Percentiles rank a stretch among this genome's conserved stretches.
phyloP scores from a whole-genome alignment of 768 basidiomycete species.

The Suillus luteus region DNA sequence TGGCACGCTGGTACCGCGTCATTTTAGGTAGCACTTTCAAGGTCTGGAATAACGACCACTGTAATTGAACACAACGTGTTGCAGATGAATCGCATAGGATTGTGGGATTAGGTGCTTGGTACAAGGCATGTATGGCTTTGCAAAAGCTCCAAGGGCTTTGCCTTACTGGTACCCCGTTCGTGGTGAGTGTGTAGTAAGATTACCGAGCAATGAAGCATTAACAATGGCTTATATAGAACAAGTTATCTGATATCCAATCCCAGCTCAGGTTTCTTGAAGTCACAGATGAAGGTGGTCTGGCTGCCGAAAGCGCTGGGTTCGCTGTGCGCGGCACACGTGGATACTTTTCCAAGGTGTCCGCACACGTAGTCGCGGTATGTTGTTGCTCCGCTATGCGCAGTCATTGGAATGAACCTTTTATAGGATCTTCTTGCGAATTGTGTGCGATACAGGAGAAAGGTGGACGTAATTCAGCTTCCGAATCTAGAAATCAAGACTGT shows the following conservation, averaged over 20 bases:
- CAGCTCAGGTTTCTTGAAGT: constrained; percentile 2
- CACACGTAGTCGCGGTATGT: background rate
- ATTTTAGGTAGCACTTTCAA: background rate
- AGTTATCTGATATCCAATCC: background rate
- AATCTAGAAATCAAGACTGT: background rate
- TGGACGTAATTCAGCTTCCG: background rate
- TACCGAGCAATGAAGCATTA: background rate
- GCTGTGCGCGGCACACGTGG: background rate
- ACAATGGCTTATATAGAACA: background rate
- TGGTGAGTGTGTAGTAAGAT: background rate
- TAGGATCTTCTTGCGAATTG: background rate
- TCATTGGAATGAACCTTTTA: background rate
- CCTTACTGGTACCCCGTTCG: background rate
- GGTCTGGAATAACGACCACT: background rate
- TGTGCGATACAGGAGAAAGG: background rate
- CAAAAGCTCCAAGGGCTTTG: constrained; percentile 1
- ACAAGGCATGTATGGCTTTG: background rate
- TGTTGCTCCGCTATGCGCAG: background rate
- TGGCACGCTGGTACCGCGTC: background rate
- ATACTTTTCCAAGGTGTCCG: background rate
- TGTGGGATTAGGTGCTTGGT: background rate
- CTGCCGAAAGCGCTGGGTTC: background rate
- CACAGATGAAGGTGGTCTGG: background rate
- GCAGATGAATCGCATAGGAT: constrained; percentile 5
- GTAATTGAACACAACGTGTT: background rate